These are phyloP conservation scores for Ceratocystiopsis sp. DNA, from an alignment of 2,329 filamentous ascomycete species.

Conservation along the genomic window DNA sequence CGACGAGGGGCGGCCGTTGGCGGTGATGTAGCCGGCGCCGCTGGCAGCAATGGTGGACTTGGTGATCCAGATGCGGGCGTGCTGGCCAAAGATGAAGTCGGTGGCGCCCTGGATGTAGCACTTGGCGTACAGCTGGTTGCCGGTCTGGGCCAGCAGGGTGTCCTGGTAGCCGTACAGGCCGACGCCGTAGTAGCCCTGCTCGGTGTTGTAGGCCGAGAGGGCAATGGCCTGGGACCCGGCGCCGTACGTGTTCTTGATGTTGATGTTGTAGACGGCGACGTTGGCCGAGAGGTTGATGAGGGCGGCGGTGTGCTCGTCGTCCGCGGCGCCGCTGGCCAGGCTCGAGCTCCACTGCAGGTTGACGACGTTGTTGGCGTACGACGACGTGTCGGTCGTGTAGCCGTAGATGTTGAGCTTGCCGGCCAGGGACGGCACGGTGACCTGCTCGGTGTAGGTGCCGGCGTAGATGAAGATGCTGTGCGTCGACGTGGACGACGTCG, in stretches of 20 bases:
- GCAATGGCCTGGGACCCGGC: conserved; percentile 29
- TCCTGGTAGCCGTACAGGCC: conserved; percentile 29
- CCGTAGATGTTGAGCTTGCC: conserved; percentile 34
- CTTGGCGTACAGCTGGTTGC: conserved; percentile 28
- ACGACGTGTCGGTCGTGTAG: conserved; percentile 33
- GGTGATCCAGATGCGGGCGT: conserved; percentile 9
- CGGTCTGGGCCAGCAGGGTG: conserved; percentile 28
- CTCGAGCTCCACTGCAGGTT: conserved; percentile 29
- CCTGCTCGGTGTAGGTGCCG: conserved; percentile 45
- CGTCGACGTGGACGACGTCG: conserved; percentile 27
- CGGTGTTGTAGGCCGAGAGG: conserved; percentile 24
- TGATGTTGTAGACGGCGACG: conserved; percentile 47
- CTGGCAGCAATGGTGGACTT: too few relatives aligned
- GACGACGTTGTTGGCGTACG: conserved; percentile 39
- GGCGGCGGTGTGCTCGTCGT: conserved; percentile 32
- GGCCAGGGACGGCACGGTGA: conserved; percentile 30
- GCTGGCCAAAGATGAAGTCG: conserved; percentile 21
- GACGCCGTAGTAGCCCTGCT: conserved; percentile 30
- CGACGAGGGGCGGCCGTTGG: too few relatives aligned
- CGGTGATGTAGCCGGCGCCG: too few relatives aligned
- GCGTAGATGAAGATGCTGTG: conserved; percentile 46
- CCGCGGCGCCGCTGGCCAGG: conserved; percentile 27
- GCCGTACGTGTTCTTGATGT: conserved; percentile 29
- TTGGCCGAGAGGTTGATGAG: conserved; percentile 27
- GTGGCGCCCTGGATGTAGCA: conserved; percentile 20